Base-by-base conservation (phyloP, 2,329 filamentous ascomycete species). In the Pyricularia pennisetigena region DNA sequence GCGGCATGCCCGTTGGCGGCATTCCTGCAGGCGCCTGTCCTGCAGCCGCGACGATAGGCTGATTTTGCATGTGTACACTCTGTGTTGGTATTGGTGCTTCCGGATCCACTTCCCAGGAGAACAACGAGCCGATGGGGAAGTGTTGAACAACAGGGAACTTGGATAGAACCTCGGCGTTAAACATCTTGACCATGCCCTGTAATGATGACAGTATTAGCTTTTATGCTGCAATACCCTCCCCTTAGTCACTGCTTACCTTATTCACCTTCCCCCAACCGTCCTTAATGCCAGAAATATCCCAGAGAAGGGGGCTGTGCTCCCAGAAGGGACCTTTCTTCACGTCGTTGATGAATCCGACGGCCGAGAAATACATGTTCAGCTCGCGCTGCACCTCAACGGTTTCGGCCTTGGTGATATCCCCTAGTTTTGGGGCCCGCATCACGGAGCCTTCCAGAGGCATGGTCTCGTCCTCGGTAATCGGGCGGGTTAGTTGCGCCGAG, bases 141-240 rank as follows among this genome's bases (percentile, higher is more conserved):
- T 99, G 95, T 79, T 99, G 95, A n/a, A 99, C 93, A 2, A 99
- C 95, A 2, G 95, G 95, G 75, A 97, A 97, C 78, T 99, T 99
- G 57, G 91, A 92, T 16, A 99, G 83, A 3, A 99, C 95, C 80
- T 99, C 95, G 23, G 92, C 95, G 72, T 96, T 93, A 81, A 94
- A 99, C 95, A 99, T 99, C 79, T 98, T 99, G 74, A 99, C 88
- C 95, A 99, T 98, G 67, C 95, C 95, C 41, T 49, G 41, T n/a
- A 2, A 14, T 35, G 16, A 49, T 49, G 14, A 0, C 89, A 90
- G 69, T 9, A n/a, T 29, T 49, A 49, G 41, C 16, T 8, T n/a
- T 20, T 49, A 9, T 49, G 41, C 16, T 49, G 9, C 16, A 49
- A 7, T n/a, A 8, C 20, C 41, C 26, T 61, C 5, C 63, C 72